Evolutionary conservation across 1,284 basidiomycete species (phyloP).

Genomic region (Ceratobasidium sp.): DNA sequence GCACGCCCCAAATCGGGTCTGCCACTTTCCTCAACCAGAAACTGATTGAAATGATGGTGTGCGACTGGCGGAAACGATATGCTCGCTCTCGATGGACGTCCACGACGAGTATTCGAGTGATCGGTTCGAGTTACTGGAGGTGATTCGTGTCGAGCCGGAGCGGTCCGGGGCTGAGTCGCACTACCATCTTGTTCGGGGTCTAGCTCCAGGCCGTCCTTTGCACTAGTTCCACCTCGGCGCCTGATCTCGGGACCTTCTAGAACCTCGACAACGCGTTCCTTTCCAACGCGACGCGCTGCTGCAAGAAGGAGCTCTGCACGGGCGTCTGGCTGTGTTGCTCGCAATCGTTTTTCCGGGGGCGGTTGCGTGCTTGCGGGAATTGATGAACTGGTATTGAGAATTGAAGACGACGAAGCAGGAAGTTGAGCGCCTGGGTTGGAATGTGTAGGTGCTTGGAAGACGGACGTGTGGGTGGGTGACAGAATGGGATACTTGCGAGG

Average conservation of each 20-base stretch:
- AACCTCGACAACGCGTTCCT: slow-evolving; percentile 28
- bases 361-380: slow-evolving; percentile 9
- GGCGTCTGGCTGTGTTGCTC: slow-evolving; percentile 37
- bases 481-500: slow-evolving; percentile 38
- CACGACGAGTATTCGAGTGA: slow-evolving; percentile 11
- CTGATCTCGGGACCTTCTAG: slow-evolving; percentile 24
- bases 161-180: not conserved
- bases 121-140: slow-evolving; percentile 6
- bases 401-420: slow-evolving; percentile 22
- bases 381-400: slow-evolving; percentile 25
- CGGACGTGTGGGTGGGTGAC: slow-evolving; percentile 10
- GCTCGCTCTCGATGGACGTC: slow-evolving; percentile 33
- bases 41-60: slow-evolving; percentile 36
- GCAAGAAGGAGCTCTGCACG: slow-evolving; percentile 40
- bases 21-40: slow-evolving; percentile 18
- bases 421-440: slow-evolving; percentile 36
- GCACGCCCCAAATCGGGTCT: not conserved
- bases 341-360: slow-evolving; percentile 38
- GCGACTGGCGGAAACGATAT: slow-evolving; percentile 31
- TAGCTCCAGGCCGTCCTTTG: slow-evolving; percentile 5
- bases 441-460: slow-evolving; percentile 29
- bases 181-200: not conserved
- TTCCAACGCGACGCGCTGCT: slow-evolving; percentile 40
- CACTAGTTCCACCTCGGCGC: not conserved
- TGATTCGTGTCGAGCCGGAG: slow-evolving; percentile 9